phyloP scores from a whole-genome alignment of 1,139 yeast species.

The Magnusiomyces fungicola region DNA sequence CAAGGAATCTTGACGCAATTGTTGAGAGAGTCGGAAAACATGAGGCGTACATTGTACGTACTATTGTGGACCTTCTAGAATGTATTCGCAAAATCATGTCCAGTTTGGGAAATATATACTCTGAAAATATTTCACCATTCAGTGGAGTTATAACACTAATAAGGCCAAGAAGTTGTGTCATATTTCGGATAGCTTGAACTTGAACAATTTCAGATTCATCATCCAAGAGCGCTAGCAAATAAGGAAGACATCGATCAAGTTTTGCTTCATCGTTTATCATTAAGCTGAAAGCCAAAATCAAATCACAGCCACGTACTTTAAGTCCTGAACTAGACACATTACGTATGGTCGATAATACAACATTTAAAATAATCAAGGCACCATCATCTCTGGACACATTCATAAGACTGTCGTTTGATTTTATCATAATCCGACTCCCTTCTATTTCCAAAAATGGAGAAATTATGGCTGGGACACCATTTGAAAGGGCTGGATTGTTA shows the following conservation, averaged over 20 bases:
- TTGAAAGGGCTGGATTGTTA: constrained; percentile 8
- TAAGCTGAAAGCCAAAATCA: constrained; percentile 70
- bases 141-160: constrained; percentile 68
- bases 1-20: constrained; percentile 56
- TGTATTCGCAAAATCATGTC: constrained; percentile 35
- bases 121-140: constrained; percentile 69
- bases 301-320: constrained; percentile 65
- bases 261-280: constrained; percentile 74
- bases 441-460: constrained; percentile 49
- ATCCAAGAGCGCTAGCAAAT: constrained; percentile 50
- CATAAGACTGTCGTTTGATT: constrained; percentile 23
- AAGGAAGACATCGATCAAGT: constrained; percentile 79
- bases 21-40: constrained; percentile 65
- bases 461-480: no score
- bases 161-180: constrained; percentile 50
- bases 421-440: constrained; percentile 32
- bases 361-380: constrained; percentile 55
- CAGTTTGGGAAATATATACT: constrained; percentile 72
- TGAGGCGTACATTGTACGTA: constrained; percentile 61
- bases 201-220: constrained; percentile 54
- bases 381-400: constrained; percentile 38
- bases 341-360: constrained; percentile 58
- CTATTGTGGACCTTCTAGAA: constrained; percentile 38
- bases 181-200: constrained; percentile 33
- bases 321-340: constrained; percentile 56